Base-by-base conservation (phyloP, 2,329 filamentous ascomycete species). In the Stemphylium vesicarium region DNA sequence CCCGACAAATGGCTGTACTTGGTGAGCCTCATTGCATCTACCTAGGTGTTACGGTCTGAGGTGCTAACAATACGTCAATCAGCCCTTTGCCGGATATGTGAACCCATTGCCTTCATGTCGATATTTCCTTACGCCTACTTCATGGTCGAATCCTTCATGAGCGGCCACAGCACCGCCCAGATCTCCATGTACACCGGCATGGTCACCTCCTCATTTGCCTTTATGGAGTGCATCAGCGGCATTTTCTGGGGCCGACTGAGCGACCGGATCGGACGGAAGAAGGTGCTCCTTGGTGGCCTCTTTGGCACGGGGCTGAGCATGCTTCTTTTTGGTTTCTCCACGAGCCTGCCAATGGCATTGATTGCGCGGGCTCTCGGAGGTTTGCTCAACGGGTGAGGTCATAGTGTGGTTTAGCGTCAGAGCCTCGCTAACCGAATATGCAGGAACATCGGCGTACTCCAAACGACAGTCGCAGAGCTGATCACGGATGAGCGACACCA, bases 41-140 rank as follows among this genome's bases (percentile, higher is more conserved):
- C 9, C 12, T 11, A 18, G 42, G 18, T 18, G 16, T 26, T 10
- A 16, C 31, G 18, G 9, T 31, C 39, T 43, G 33, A 37, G 24
- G 26, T n/a, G 31, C 16, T 29, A 41, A 42, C 50, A 53, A 37
- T n/a, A 59, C 53, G 8, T 22, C 31, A 47, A 15, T 5, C 60
- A 96, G 93, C 92, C 40, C 83, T 96, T 71, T 96, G 93, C 79
- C 89, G 95, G 72, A 94, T 99, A 80, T 97, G 92, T 82, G 95
- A 99, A 75, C 95, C 95, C 47, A 98, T 99, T 76, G 95, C 95
- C 5, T 98, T 99, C 82, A 98, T 97, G 92, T 97, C 93, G 49
- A 97, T 98, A 66, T 98, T 99, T 74, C 95, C 95, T 1, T 99
- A 98, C 77, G 92, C 96, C 66, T 98, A 96, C 80, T 94, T 90